Evolutionary conservation across 768 basidiomycete species (phyloP).

Genomic region (Pleurotus sapidus): DNA sequence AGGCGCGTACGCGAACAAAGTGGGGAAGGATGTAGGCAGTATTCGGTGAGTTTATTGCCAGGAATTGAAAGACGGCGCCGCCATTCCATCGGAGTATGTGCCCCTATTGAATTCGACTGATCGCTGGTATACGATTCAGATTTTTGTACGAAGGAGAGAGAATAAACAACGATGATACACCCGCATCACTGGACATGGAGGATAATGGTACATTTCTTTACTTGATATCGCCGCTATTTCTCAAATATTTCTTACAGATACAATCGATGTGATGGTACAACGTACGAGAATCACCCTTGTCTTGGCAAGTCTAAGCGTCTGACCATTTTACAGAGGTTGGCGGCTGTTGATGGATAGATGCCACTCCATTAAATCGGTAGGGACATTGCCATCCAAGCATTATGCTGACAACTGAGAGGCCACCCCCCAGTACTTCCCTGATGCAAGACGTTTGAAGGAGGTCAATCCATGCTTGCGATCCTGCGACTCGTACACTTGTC

Average conservation of each 20-base stretch:
- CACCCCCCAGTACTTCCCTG: too few relatives aligned
- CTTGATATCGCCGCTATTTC: conserved; percentile 1
- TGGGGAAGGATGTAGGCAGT: conserved; percentile 83
- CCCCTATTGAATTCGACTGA: neutral
- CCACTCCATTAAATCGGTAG: too few relatives aligned
- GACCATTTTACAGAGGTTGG: too few relatives aligned
- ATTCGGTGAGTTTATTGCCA: conserved; percentile 65
- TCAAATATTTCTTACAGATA: conserved; percentile 44
- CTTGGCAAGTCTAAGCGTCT: too few relatives aligned
- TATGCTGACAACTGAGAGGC: too few relatives aligned
- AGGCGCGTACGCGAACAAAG: conserved; percentile 88
- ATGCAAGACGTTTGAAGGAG: too few relatives aligned
- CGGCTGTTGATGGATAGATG: too few relatives aligned
- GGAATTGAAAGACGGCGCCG: neutral
- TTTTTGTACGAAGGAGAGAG: conserved; percentile 89
- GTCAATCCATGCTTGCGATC: too few relatives aligned
- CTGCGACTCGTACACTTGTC: too few relatives aligned
- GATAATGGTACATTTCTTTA: conserved; percentile 61
- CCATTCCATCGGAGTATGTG: too few relatives aligned
- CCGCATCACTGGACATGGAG: conserved; percentile 82
- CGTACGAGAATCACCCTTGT: conserved; percentile 45
- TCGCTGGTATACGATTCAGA: conserved; percentile 33
- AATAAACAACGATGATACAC: conserved; percentile 89
- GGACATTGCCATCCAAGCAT: too few relatives aligned
- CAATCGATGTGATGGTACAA: conserved; percentile 97